phyloP scores from a whole-genome alignment of 2,329 filamentous ascomycete genomes.

The Coleophoma cylindrospora region DNA sequence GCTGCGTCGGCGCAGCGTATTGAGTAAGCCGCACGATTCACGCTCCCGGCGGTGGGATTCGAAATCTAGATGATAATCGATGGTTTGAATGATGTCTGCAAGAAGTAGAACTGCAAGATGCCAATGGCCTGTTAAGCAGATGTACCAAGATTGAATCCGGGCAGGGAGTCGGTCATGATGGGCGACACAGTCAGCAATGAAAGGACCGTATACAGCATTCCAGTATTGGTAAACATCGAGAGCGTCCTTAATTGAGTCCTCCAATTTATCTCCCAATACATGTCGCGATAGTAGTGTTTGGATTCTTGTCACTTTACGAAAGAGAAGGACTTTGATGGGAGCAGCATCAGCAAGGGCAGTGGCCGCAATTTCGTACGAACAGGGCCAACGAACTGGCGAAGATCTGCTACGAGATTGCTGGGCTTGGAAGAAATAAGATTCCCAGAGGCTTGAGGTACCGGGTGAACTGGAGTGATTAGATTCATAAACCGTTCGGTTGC shows the following conservation, averaged over 20 bases:
- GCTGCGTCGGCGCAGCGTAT: constrained; percentile 36
- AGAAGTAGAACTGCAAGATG: constrained; percentile 50
- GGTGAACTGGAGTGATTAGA: not conserved
- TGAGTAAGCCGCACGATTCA: constrained; percentile 27
- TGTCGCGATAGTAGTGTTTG: constrained; percentile 44
- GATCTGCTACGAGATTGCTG: not conserved
- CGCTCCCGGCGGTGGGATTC: constrained; percentile 23
- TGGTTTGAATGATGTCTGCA: constrained; percentile 45
- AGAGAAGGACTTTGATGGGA: constrained; percentile 54
- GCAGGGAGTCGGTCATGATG: constrained; percentile 44
- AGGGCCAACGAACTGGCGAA: constrained; percentile 39
- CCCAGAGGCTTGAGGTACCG: constrained; percentile 28
- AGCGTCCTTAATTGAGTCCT: constrained; percentile 41
- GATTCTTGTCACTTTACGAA: constrained; percentile 49
- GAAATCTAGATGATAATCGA: constrained; percentile 34
- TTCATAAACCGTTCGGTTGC: not conserved
- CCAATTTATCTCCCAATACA: constrained; percentile 32
- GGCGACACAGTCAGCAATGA: constrained; percentile 45
- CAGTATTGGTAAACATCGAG: constrained; percentile 49
- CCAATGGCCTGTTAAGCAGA: constrained; percentile 52
- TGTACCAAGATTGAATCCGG: constrained; percentile 55
- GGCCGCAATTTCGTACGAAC: constrained; percentile 45
- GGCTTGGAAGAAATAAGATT: constrained; percentile 28
- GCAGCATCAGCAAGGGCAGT: constrained; percentile 45
- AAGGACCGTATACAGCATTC: constrained; percentile 44